A percentile compares a stretch with the other conserved stretches of the same genome.
Conservation (phyloP, 1,284 basidiomycete genomes). For the Boletus sp. region DNA sequence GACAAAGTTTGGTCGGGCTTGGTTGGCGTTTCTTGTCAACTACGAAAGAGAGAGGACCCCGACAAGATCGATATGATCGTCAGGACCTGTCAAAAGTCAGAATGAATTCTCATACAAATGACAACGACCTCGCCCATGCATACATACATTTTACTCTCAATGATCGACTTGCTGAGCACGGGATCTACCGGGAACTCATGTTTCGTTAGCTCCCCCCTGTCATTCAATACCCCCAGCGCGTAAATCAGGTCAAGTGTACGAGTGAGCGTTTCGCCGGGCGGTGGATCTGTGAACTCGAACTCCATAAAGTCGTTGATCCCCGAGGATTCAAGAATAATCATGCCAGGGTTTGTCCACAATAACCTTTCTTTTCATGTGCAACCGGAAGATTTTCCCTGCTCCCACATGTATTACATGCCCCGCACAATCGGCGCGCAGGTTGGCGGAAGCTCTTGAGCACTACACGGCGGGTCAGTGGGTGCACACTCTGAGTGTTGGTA, state of each 20-base stretch:
- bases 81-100: slow-evolving; percentile 62
- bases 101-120: background rate
- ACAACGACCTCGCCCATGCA: slow-evolving; percentile 89
- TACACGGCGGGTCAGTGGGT: no score
- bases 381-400: slow-evolving; percentile 96
- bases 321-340: slow-evolving; percentile 95
- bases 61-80: slow-evolving; percentile 98
- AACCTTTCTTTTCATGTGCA: slow-evolving; percentile 96
- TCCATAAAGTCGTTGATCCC: slow-evolving; percentile 98
- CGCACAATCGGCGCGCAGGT: no score
- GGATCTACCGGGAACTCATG: slow-evolving; percentile 99
- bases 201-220: slow-evolving; percentile 95
- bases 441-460: no score
- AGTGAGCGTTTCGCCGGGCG: slow-evolving; percentile 94
- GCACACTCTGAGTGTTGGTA: no score
- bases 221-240: slow-evolving; percentile 95
- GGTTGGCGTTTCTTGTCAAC: slow-evolving; percentile 97
- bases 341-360: slow-evolving; percentile 93
- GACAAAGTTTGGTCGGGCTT: slow-evolving; percentile 96
- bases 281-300: slow-evolving; percentile 99
- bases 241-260: slow-evolving; percentile 93
- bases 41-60: slow-evolving; percentile 95
- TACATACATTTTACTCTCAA: slow-evolving; percentile 88
- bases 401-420: slow-evolving; percentile 71
- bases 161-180: slow-evolving; percentile 96